phyloP scores from a whole-genome alignment of 345 rosid genomes.

The Trapa bicornis region DNA sequence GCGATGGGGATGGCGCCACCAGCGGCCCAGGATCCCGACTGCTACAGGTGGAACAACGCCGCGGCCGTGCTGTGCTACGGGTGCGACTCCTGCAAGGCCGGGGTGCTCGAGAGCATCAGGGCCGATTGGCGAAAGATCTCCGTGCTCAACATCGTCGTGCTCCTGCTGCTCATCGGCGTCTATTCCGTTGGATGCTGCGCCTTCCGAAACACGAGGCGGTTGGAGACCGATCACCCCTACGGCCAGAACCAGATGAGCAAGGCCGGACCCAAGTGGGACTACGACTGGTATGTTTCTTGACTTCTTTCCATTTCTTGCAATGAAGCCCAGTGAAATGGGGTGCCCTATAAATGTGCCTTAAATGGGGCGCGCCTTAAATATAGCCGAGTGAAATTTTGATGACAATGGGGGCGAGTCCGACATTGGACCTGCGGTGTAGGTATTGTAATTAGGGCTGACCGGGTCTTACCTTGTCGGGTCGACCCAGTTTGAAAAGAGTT shows the following conservation, averaged over 20 bases:
- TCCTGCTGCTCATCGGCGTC: conserved; percentile 55
- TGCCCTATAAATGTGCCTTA: too few species aligned
- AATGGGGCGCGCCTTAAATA: too few species aligned
- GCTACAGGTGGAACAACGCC: conserved; percentile 64
- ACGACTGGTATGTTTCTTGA: conserved; percentile 35
- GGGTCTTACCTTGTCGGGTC: too few species aligned
- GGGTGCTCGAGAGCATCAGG: conserved; percentile 65
- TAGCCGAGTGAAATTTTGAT: too few species aligned
- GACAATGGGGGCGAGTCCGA: too few species aligned
- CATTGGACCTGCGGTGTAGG: too few species aligned
- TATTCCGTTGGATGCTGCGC: conserved; percentile 87
- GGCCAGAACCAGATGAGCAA: conserved; percentile 79
- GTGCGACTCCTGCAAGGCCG: conserved; percentile 92
- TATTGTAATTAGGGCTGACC: too few species aligned
- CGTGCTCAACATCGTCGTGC: conserved; percentile 50
- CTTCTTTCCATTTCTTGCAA: background rate
- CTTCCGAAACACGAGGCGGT: conserved; percentile 54
- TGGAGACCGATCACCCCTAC: conserved; percentile 63
- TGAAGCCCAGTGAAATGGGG: too few species aligned
- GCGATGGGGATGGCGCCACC: conserved; percentile 15
- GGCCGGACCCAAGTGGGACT: conserved; percentile 81
- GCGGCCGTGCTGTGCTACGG: conserved; percentile 59
- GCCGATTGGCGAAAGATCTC: conserved; percentile 79
- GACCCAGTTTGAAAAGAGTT: too few species aligned
- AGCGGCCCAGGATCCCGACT: conserved; percentile 53